Base-by-base conservation (phyloP, 148 eudicot species). In the Cornus controversa region DNA sequence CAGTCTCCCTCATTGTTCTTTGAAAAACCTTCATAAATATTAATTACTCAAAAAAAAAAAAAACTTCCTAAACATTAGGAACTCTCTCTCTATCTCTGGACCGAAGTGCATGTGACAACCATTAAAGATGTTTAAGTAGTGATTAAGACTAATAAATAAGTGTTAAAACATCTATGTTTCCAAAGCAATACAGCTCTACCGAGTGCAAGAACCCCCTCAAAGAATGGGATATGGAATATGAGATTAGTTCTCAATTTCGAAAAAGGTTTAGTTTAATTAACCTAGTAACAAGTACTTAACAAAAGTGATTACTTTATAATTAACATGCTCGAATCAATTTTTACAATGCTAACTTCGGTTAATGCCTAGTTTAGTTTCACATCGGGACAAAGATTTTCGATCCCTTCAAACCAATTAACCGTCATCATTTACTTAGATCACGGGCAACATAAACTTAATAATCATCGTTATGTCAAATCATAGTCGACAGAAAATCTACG, bases 201-300 rank as follows among this genome's bases (percentile, higher is more conserved):
- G 20, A 23, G 1, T 9, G 10, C 57, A 58, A 77, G 63, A 77
- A 72, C 67, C 60, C 2, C 72, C 27, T 10, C 50, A 31, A 62
- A 29, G 25, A 65, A 34, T 27, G 37, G 40, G 60, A 27, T 20
- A 26, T 42, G 60, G 78, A 40, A 65, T 25, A 42, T 66, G 40
- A 64, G 29, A 42, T 74, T 37, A 26, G 70, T 42, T 34, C 69
- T 50, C 57, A 66, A 63, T 63, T 72, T 34, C 47, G 31, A 75
- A 75, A 75, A 75, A 40, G 28, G 15, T 28, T 65, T 26, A 42
- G 60, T 28, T 74, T 37, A 62, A 75, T n/a, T 23, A 63, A 60
- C 27, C 50, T 28, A 63, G 11, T 16, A 25, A 15, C 27, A 63
- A 63, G 57, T 66, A 47, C 26, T 75, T 20, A 29, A 65, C 25